Percentiles rank a stretch among this genome's conserved stretches.
phyloP scores from a whole-genome alignment of 176 grass and related monocot genomes.

The Pontederia paniculata region DNA sequence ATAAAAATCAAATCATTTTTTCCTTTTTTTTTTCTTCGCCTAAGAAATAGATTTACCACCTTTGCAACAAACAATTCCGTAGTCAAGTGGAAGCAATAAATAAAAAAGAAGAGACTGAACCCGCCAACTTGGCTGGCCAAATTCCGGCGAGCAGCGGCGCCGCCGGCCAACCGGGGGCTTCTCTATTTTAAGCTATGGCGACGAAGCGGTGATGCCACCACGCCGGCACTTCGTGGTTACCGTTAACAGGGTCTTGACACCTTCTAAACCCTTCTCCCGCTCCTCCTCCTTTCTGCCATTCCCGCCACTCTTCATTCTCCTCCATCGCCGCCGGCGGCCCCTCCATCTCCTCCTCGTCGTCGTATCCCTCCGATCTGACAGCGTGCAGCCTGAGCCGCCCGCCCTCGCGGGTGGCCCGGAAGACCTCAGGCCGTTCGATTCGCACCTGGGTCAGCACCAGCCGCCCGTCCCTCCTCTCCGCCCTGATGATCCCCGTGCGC shows the following conservation, averaged over 20 bases:
- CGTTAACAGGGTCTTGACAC: slow-evolving; percentile 11
- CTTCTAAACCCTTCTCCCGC: slow-evolving; percentile 15
- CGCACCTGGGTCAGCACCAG: slow-evolving; percentile 51
- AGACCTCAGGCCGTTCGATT: slow-evolving; percentile 26
- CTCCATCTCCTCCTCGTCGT: background rate
- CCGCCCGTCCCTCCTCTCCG: slow-evolving; percentile 51
- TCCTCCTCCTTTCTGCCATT: background rate
- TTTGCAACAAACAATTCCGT: too few species aligned
- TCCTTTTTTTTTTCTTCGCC: too few species aligned
- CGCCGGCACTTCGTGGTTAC: background rate
- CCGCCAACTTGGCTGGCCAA: too few species aligned
- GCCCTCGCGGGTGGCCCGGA: slow-evolving; percentile 37
- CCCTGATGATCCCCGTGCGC: slow-evolving; percentile 32
- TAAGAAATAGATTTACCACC: too few species aligned
- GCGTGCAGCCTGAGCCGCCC: slow-evolving; percentile 50
- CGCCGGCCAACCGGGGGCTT: too few species aligned
- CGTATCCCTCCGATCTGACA: background rate
- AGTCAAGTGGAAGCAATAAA: too few species aligned
- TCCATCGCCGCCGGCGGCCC: background rate
- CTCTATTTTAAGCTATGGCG: slow-evolving; percentile 13
- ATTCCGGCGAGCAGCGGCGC: too few species aligned
- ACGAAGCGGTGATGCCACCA: slow-evolving; percentile 23
- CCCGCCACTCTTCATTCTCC: background rate
- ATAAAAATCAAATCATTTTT: too few species aligned
- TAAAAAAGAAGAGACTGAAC: too few species aligned